phyloP scores from a whole-genome alignment of 78 protist species.

The Corallochytrium limacisporum region DNA sequence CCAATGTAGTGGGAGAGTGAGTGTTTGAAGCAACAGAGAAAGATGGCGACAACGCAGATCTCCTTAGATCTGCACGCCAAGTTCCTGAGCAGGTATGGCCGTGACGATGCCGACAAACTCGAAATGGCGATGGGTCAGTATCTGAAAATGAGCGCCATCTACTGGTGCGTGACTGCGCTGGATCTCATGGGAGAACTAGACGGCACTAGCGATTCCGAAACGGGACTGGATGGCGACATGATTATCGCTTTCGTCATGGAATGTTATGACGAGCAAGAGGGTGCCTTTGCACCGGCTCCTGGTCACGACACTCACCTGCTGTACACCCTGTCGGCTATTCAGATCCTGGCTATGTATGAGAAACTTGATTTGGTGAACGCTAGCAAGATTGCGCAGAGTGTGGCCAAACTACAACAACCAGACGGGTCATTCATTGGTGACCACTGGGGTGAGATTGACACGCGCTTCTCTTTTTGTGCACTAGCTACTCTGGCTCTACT shows the following conservation, averaged over 20 bases:
- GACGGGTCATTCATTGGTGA: constrained; percentile 97
- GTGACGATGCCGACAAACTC: no score
- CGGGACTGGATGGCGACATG: constrained; percentile 43
- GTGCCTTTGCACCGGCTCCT: constrained; percentile 85
- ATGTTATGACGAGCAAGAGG: constrained; percentile 8
- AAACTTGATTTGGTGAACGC: constrained; percentile 37
- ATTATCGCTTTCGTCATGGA: constrained; percentile 23
- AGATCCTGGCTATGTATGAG: constrained; percentile 58
- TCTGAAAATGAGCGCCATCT: constrained; percentile 68
- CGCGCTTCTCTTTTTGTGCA: constrained; percentile 88
- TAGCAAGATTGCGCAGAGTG: constrained; percentile 20
- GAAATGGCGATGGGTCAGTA: no score
- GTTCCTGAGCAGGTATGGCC: no score
- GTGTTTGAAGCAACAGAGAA: no score
- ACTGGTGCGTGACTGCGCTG: constrained; percentile 84
- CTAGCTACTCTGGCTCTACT: constrained; percentile 63
- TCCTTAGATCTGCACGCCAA: no score
- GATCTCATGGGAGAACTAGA: constrained; percentile 27
- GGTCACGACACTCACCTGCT: constrained; percentile 92
- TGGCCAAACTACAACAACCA: constrained; percentile 59
- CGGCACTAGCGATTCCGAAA: no score
- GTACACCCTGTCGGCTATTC: constrained; percentile 90
- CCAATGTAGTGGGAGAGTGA: no score
- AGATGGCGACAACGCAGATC: no score
- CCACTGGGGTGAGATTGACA: constrained; percentile 94